phyloP scores from a whole-genome alignment of 1,139 yeast genomes.

The Tardiomyces blankii region DNA sequence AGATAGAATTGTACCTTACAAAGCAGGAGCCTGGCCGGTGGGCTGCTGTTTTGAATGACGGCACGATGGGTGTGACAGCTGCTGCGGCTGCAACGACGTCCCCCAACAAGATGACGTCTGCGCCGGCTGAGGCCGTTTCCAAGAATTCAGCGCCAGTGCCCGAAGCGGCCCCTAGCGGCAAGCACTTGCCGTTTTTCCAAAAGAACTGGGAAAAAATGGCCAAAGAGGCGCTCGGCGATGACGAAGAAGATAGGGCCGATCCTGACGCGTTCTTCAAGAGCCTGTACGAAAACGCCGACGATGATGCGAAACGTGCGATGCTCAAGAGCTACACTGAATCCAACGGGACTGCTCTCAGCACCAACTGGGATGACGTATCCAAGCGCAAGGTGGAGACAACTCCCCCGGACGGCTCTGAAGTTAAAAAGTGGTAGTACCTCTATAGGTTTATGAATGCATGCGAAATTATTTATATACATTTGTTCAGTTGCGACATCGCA shows the following conservation, averaged over 20 bases:
- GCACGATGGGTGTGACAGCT: conserved; percentile 9
- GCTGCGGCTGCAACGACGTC: conserved; percentile 4
- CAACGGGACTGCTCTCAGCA: conserved; percentile 86
- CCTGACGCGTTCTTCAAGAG: conserved; percentile 68
- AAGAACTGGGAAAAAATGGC: conserved; percentile 68
- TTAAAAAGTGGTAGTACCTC: conserved; percentile 25
- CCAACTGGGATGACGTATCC: conserved; percentile 89
- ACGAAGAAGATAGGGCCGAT: conserved; percentile 27
- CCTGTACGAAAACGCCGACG: conserved; percentile 71
- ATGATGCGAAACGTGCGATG: conserved; percentile 88
- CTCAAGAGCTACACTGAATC: conserved; percentile 93
- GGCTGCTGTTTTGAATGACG: conserved; percentile 25
- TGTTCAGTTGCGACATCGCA: too few relatives aligned
- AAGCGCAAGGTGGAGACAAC: conserved; percentile 52
- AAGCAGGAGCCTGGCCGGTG: conserved; percentile 28
- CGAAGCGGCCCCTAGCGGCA: background rate
- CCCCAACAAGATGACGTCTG: too few relatives aligned
- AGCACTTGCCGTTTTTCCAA: conserved; percentile 6
- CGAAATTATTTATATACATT: background rate
- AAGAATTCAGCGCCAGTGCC: background rate
- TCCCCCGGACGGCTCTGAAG: conserved; percentile 56
- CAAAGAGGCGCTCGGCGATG: conserved; percentile 40
- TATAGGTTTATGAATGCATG: background rate
- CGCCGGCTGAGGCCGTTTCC: background rate
- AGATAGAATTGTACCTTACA: conserved; percentile 51